Evolutionary conservation across 805 yeast species (phyloP).

Genomic region (Lipomyces yamadae): DNA sequence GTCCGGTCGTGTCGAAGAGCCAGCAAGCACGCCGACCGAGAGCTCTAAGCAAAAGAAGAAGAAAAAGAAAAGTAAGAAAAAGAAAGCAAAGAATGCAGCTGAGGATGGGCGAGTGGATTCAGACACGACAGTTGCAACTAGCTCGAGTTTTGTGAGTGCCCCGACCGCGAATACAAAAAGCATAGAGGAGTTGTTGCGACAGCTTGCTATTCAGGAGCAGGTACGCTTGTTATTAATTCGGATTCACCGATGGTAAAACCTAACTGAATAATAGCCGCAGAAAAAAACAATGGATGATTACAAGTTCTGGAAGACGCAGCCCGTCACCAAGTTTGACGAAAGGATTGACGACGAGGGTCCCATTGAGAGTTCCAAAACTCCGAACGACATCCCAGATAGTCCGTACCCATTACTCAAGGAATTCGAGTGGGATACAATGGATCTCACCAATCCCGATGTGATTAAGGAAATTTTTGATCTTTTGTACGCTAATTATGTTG

Average conservation of each 20-base stretch:
- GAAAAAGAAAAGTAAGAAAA: constrained; percentile 30
- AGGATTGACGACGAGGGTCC: constrained; percentile 74
- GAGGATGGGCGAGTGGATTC: not conserved
- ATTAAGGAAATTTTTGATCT: constrained; percentile 78
- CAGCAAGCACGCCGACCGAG: constrained; percentile 1
- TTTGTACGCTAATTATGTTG: constrained; percentile 89
- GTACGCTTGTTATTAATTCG: not conserved
- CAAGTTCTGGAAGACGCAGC: constrained; percentile 98
- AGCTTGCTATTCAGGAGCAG: constrained; percentile 22
- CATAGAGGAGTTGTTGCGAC: constrained; percentile 24
- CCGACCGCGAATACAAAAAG: constrained; percentile 4
- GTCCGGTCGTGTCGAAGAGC: constrained; percentile 5
- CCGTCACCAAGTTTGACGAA: constrained; percentile 81
- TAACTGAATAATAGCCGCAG: not conserved
- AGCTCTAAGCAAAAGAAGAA: constrained; percentile 20
- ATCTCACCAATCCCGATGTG: constrained; percentile 59
- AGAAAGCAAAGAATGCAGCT: constrained; percentile 18
- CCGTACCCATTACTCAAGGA: constrained; percentile 76
- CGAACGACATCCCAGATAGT: constrained; percentile 69
- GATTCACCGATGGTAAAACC: not conserved
- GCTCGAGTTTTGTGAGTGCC: not conserved
- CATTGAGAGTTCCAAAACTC: constrained; percentile 68
- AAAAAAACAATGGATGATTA: constrained; percentile 74
- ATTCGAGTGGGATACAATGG: constrained; percentile 88
- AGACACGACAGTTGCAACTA: not conserved